These are phyloP conservation scores for Acrocalymma vagum DNA, from an alignment of 2,329 filamentous ascomycete genomes.

Conservation along the genomic window DNA sequence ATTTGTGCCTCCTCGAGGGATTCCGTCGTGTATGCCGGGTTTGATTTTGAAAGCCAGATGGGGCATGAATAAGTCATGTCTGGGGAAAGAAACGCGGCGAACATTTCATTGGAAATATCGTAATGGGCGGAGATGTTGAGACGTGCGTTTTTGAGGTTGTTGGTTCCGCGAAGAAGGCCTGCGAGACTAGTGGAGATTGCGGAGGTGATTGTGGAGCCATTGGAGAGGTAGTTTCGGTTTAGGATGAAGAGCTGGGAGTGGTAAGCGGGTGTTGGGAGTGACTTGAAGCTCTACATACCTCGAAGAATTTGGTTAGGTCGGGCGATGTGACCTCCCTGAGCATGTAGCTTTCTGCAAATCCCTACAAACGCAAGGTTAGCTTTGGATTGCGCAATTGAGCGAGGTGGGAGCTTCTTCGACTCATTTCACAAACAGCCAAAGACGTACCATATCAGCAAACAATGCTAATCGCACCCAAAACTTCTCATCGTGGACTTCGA, in stretches of 20 bases:
- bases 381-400: too few relatives aligned
- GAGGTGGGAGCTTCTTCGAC: too few relatives aligned
- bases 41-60: conserved; percentile 64
- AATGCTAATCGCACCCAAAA: conserved; percentile 76
- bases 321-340: conserved; percentile 73
- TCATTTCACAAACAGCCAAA: neutral
- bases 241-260: conserved; percentile 70
- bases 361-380: conserved; percentile 47
- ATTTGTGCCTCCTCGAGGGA: conserved; percentile 71
- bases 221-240: conserved; percentile 70
- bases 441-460: conserved; percentile 73
- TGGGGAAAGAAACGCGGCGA: conserved; percentile 75
- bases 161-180: conserved; percentile 58
- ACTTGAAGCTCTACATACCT: conserved; percentile 49
- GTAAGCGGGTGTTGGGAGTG: conserved; percentile 23
- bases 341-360: conserved; percentile 78
- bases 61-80: conserved; percentile 82
- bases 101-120: conserved; percentile 80
- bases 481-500: conserved; percentile 70
- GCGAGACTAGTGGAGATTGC: conserved; percentile 66
- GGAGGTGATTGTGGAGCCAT: conserved; percentile 70
- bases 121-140: conserved; percentile 78
- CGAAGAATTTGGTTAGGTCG: conserved; percentile 74
- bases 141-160: conserved; percentile 59
- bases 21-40: conserved; percentile 58